These are phyloP conservation scores for Sphaerostilbella broomeana DNA, from an alignment of 2,329 filamentous ascomycete genomes.

Conservation along the genomic window DNA sequence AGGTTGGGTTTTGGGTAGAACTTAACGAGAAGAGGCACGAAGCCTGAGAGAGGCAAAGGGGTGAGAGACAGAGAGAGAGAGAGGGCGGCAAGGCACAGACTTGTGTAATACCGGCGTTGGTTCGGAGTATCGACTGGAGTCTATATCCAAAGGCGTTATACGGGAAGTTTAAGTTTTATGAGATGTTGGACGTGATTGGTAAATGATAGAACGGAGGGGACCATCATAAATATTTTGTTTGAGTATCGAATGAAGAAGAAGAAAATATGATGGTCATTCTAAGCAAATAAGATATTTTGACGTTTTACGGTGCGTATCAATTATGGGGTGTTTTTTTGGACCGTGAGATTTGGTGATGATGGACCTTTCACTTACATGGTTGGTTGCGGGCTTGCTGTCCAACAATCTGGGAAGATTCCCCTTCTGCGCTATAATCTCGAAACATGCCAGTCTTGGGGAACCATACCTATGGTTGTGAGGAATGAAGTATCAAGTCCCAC, in stretches of 20 bases:
- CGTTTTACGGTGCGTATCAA: too few species aligned
- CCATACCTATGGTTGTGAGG: too few species aligned
- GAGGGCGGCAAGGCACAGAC: conserved; percentile 3
- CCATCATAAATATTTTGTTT: not conserved
- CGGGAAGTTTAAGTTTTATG: conserved; percentile 13
- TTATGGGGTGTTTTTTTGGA: too few species aligned
- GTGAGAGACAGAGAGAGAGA: conserved; percentile 2
- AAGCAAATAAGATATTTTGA: too few species aligned
- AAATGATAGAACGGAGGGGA: conserved; percentile 6
- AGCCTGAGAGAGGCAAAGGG: conserved; percentile 6
- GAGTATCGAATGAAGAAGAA: conserved; percentile 2
- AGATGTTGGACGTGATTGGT: conserved; percentile 3
- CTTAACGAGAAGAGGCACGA: not conserved
- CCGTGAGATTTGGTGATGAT: too few species aligned
- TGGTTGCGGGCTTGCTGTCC: too few species aligned
- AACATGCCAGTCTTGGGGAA: too few species aligned
- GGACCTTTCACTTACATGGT: too few species aligned
- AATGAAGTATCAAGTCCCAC: too few species aligned
- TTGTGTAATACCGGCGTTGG: conserved; percentile 15
- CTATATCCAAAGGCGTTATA: conserved; percentile 15
- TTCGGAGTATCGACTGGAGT: conserved; percentile 13
- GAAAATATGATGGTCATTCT: not conserved
- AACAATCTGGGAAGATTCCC: too few species aligned
- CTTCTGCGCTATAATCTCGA: too few species aligned
- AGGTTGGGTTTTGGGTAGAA: not conserved